Evolutionary conservation across 202 grass and related monocot species (phyloP).

Genomic region (Bolboschoenoplectus hybrid): DNA sequence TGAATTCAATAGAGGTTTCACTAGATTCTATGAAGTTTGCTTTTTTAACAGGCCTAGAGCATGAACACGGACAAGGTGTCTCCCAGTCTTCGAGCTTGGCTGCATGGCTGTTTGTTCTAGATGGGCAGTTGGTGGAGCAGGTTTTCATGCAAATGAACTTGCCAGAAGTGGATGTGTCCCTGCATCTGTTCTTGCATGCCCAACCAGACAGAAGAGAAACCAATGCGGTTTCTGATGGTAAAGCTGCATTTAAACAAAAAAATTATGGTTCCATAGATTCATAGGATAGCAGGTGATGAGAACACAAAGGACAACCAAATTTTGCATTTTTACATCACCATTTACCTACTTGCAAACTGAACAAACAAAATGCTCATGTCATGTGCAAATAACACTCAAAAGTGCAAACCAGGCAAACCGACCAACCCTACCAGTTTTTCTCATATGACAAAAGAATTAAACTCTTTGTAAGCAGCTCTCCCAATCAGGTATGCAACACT

Average conservation of each 20-base stretch:
- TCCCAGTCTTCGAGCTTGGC: conserved; percentile 52
- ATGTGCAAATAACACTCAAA: neutral
- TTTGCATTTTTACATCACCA: neutral
- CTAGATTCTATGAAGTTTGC: conserved; percentile 53
- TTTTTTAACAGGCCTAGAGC: conserved; percentile 59
- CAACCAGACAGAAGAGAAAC: conserved; percentile 91
- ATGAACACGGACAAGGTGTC: conserved; percentile 57
- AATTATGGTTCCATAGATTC: conserved; percentile 17
- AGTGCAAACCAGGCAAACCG: conserved; percentile 49
- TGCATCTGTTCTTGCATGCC: conserved; percentile 67
- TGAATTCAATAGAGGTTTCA: conserved; percentile 48
- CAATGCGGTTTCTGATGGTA: conserved; percentile 71
- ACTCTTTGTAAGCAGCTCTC: neutral
- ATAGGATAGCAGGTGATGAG: neutral
- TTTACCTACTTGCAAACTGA: neutral
- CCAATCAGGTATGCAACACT: neutral
- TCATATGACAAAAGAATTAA: neutral
- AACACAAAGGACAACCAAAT: neutral
- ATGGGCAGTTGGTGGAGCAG: conserved; percentile 39
- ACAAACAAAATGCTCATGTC: conserved; percentile 2
- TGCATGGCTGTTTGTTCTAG: conserved; percentile 40
- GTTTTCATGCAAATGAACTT: conserved; percentile 72
- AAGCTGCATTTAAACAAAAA: conserved; percentile 63
- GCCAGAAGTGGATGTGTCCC: conserved; percentile 62
- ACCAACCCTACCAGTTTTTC: neutral